Conservation (phyloP, 192 early-diverging fungal genomes). For the Cetraspora pellucida region DNA sequence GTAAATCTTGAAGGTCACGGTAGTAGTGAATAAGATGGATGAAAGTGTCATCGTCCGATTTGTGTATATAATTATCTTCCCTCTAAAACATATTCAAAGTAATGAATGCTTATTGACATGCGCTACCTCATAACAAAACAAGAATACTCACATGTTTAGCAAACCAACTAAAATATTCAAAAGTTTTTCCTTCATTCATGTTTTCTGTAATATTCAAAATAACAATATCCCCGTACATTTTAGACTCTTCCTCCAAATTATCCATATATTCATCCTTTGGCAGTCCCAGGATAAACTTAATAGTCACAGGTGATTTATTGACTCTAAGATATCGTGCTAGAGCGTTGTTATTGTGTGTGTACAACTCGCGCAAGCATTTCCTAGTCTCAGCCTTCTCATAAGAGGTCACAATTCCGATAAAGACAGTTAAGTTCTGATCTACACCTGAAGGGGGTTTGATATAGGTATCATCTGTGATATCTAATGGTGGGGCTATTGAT, state of each 20-base stretch:
- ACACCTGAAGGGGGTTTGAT: not conserved
- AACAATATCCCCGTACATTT: conserved; percentile 37
- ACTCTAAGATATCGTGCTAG: not conserved
- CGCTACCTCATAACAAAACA: not conserved
- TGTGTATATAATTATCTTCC: not conserved
- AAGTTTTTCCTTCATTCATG: conserved; percentile 43
- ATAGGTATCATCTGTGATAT: no score
- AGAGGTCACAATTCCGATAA: not conserved
- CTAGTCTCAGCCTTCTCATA: not conserved
- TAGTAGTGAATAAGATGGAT: not conserved
- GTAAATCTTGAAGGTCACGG: not conserved
- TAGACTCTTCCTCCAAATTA: conserved; percentile 29
- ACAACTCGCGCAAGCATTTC: not conserved
- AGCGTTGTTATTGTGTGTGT: not conserved
- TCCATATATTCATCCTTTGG: not conserved
- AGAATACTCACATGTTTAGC: conserved; percentile 15
- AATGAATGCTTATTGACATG: not conserved
- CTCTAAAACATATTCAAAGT: not conserved
- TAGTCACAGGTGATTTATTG: not conserved
- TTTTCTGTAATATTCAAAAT: conserved; percentile 42
- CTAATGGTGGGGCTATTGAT: no score
- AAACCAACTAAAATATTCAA: conserved; percentile 38
- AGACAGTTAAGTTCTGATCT: not conserved
- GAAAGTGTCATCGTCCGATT: not conserved
- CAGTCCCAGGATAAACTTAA: not conserved